Base-by-base conservation (phyloP, 169 alveolate species). In the Plasmodium inui region DNA sequence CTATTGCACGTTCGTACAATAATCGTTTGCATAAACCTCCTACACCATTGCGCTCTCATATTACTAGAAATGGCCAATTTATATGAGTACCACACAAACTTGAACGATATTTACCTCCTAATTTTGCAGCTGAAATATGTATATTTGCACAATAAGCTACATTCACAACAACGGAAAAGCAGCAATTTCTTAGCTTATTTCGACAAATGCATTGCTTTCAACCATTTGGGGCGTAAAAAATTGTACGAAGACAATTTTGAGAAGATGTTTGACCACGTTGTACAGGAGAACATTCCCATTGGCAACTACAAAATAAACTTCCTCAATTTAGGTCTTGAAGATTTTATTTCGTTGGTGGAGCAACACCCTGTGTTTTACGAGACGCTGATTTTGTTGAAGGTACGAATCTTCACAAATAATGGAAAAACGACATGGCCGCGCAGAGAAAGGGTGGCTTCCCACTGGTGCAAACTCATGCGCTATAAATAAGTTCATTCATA, bases 371-470 rank as follows among this genome's bases (percentile, higher is more conserved):
- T 39, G 61, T 85, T 85, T 85, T 85, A 85, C 41, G 93, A 85
- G 79, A 85, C 93, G 19, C 70, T 85, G 50, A 85, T 85, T 85
- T 46, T 85, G 46, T 46, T 85, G 70, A 85, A 85, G 93, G 93
- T 85, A 83, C 32, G 70, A 19, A 55, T 55, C 0, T n/a, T n/a
- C 41, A 53, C 26, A 17, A 32, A 74, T n/a, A 37, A 5, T 14
- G 55, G 57, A 10, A 74, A 17, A 30, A n/a, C 22, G 19, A 8
- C 37, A 74, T 30, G 26, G 17, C 14, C n/a, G 2, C 82, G 17
- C 82, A 6, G 34, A 74, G 46, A 34, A 28, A 19, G 14, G 76
- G 30, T 26, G 3, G 17, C 39, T 67, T 26, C 34, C 34, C 39
- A 19, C n/a, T 1, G 6, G 37, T 6, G 30, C 39, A 67, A 67